Evolutionary conservation across 305 asterid species (phyloP).

Genomic region (Solanum hybrid): DNA sequence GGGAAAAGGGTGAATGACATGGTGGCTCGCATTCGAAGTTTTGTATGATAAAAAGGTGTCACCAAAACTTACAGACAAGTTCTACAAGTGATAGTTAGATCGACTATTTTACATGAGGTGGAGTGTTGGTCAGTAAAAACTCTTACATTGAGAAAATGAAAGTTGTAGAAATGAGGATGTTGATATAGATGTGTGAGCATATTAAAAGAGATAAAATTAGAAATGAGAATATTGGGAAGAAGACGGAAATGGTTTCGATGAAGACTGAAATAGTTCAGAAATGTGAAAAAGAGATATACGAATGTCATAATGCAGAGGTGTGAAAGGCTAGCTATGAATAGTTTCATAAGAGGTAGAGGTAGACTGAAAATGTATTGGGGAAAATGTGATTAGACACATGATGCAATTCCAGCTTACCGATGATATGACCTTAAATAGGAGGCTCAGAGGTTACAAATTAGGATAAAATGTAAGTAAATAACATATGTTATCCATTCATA

Average conservation of each 20-base stretch:
- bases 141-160: background rate
- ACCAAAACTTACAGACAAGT: background rate
- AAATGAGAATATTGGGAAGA: background rate
- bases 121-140: background rate
- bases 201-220: background rate
- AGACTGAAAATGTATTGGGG: background rate
- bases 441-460: background rate
- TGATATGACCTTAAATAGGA: background rate
- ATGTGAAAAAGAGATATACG: background rate
- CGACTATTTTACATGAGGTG: background rate
- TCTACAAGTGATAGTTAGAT: background rate
- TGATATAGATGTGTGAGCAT: background rate
- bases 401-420: background rate
- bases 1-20: background rate
- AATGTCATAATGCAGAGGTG: background rate
- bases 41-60: background rate
- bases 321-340: background rate
- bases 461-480: background rate
- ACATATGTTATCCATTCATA: background rate
- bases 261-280: background rate
- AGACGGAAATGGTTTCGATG: background rate
- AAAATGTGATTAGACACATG: too few species aligned
- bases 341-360: background rate
- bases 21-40: background rate
- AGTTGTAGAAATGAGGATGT: background rate